Conservation (phyloP, 345 rosid genomes). For the Syzygium aromaticum region DNA sequence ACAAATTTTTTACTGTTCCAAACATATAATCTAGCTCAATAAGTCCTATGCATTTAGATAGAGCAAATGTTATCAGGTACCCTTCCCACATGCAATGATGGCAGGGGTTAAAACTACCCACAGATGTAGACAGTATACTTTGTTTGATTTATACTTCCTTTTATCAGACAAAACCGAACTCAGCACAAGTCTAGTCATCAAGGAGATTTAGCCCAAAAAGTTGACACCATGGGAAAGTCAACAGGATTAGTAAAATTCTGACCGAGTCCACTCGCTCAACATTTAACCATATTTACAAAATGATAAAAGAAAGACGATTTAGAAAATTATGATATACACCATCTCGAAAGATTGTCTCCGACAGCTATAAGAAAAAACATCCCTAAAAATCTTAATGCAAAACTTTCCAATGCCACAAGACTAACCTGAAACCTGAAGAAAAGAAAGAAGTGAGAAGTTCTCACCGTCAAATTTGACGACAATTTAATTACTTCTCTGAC, state of each 20-base stretch:
- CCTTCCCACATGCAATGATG: not conserved
- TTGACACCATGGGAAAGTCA: not conserved
- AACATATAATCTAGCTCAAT: not conserved
- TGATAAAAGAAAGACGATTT: not conserved
- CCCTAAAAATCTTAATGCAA: not conserved
- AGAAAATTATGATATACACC: not conserved
- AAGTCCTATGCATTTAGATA: not conserved
- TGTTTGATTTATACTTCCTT: not conserved
- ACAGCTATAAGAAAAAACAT: not conserved
- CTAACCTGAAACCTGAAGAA: not conserved
- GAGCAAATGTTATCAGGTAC: not conserved
- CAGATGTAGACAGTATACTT: not conserved
- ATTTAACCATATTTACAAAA: not conserved
- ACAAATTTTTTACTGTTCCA: not conserved
- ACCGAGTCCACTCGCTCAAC: not conserved
- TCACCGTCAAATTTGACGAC: slow-evolving; percentile 49
- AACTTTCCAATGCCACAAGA: not conserved
- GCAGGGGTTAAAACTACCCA: not conserved
- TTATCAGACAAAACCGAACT: not conserved
- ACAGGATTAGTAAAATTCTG: not conserved
- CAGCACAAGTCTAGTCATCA: not conserved
- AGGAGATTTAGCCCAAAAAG: not conserved
- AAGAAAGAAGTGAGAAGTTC: not conserved
- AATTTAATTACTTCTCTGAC: slow-evolving; percentile 60
- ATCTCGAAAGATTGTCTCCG: not conserved